Percentiles rank a stretch among this genome's conserved stretches.
Conservation (phyloP, 1,284 basidiomycete species). For the Coriolopsis trogii region DNA sequence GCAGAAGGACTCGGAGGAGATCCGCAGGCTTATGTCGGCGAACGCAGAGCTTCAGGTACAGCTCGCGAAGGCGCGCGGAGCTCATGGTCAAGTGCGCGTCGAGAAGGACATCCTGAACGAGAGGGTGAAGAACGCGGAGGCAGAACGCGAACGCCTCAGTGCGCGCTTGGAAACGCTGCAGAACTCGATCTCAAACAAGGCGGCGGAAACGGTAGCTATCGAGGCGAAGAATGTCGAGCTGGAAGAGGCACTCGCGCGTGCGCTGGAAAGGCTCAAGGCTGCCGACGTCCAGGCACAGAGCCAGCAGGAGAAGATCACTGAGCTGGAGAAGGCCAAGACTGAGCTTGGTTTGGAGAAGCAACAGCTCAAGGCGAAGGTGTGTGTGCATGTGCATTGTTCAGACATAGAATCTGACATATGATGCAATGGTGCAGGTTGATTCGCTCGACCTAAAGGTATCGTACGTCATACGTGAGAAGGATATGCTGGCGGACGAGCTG, state of each 20-base stretch:
- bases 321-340: slow-evolving; percentile 61
- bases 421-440: slow-evolving; percentile 54
- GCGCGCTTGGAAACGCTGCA: slow-evolving; percentile 58
- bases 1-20: slow-evolving; percentile 68
- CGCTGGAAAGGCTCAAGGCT: slow-evolving; percentile 68
- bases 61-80: slow-evolving; percentile 71
- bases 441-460: slow-evolving; percentile 59
- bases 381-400: slow-evolving; percentile 19
- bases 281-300: slow-evolving; percentile 66
- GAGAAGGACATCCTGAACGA: slow-evolving; percentile 76
- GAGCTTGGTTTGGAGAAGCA: slow-evolving; percentile 58
- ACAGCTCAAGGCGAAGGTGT: slow-evolving; percentile 59
- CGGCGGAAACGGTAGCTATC: slow-evolving; percentile 49
- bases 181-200: slow-evolving; percentile 43
- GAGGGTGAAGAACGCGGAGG: slow-evolving; percentile 59
- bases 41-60: slow-evolving; percentile 73
- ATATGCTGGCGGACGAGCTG: slow-evolving; percentile 53
- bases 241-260: slow-evolving; percentile 69
- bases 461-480: slow-evolving; percentile 62
- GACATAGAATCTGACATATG: background rate
- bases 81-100: slow-evolving; percentile 76
- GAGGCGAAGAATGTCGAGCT: slow-evolving; percentile 62
- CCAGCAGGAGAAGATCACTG: slow-evolving; percentile 57
- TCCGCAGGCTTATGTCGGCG: slow-evolving; percentile 51
- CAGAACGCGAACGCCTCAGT: slow-evolving; percentile 62